A percentile compares a stretch with the other conserved stretches of the same genome.
These are phyloP conservation scores for Barnettozyma wickerhamii DNA, from an alignment of 805 yeast species.

Conservation along the genomic window DNA sequence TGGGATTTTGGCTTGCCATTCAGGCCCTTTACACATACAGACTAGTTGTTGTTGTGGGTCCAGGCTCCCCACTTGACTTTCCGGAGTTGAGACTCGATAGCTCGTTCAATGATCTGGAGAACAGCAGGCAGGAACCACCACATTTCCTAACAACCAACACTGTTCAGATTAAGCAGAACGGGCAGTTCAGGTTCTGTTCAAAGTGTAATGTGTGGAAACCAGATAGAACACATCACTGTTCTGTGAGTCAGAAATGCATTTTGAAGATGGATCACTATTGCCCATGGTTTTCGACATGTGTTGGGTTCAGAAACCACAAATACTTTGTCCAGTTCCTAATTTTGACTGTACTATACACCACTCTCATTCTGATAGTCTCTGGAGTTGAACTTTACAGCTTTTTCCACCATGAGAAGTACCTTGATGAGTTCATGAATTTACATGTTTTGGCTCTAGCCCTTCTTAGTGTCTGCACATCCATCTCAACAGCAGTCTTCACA, in stretches of 20 bases:
- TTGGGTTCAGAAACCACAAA: constrained; percentile 80
- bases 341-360: constrained; percentile 47
- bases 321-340: constrained; percentile 69
- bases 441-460: constrained; percentile 59
- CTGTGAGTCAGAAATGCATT: constrained; percentile 63
- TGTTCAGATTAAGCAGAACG: constrained; percentile 47
- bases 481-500: constrained; percentile 56
- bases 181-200: constrained; percentile 63
- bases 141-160: constrained; percentile 35
- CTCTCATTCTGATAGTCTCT: constrained; percentile 37
- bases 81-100: constrained; percentile 34
- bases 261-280: constrained; percentile 91
- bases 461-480: constrained; percentile 44
- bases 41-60: constrained; percentile 47
- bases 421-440: constrained; percentile 44
- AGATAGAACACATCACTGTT: constrained; percentile 84
- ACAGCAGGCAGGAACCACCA: constrained; percentile 35
- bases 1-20: constrained; percentile 29
- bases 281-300: constrained; percentile 91
- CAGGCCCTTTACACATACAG: constrained; percentile 48
- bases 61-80: constrained; percentile 65
- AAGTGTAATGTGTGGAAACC: constrained; percentile 79
- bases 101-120: constrained; percentile 20
- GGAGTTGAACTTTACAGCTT: constrained; percentile 43
- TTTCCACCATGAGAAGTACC: constrained; percentile 38